Evolutionary conservation across 192 early-diverging fungal species (phyloP), one percentile per base, ranked within the genome.

Genomic region (Cladochytrium replicatum): DNA sequence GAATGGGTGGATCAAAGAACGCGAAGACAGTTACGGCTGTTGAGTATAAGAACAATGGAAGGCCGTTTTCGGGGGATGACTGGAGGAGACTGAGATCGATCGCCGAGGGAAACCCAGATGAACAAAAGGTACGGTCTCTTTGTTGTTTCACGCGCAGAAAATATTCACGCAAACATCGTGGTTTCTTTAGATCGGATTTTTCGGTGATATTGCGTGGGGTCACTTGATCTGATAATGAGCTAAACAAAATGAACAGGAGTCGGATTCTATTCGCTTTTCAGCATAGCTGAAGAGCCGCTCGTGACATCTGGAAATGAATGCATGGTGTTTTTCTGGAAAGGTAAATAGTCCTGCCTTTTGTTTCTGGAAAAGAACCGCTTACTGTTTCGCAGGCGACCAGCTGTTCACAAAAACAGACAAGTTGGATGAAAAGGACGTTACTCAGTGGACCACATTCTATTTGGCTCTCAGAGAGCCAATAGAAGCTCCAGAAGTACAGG

Each of bases 41-140:
- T 5, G 50, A 71, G 3, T 88, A 89, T 54, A 75, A 80, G 55
- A 93, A 93, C 62, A 88, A 93, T 55, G 90, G 90, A 2, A 72
- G 82, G 48, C 63, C 80, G 9, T 93, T 93, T 60, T 50, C 72
- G 15, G 70, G 74, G 9, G 84, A 86, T 34, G 90, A 93, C 54
- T 93, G 88, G 88, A 63, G 67, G 11, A 59, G 90, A 17, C 52
- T 93, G 23, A 72, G 82, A 32, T 82, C 81, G 49, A 91, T 93
- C 68, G 90, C 90, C 11, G 87, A 91, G 61, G 90, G 90, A 47
- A 93, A 93, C 60, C 90, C 88, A 11, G 88, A 86, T 61, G 81
- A 83, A 46, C 68, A 79, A 47, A 81, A 87, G 60, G 82, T 87
- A 43, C 29, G 86, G 84, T 21, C 75, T 80, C 43, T 85, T 84